Evolutionary conservation across 1,284 basidiomycete species (phyloP), one percentile per base, ranked within the genome.

Genomic region (Fomitopsis schrenkii): DNA sequence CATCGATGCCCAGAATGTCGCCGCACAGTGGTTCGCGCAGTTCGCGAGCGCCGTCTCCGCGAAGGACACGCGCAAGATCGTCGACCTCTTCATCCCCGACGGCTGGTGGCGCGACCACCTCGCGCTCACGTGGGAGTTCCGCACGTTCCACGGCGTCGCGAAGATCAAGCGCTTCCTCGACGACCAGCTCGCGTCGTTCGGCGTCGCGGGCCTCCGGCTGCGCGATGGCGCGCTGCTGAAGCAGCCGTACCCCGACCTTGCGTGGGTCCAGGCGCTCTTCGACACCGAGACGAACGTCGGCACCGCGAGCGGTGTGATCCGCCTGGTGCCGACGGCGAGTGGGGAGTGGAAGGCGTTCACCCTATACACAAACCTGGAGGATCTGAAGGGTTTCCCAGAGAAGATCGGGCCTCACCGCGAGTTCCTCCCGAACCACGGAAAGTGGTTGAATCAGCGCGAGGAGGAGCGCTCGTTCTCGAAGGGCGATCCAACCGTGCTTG

Each of bases 101-200:
- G 77, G 77, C 2, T 77, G 74, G 68, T 85, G 82, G 84, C 75
- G 83, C 41, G 86, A 87, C 67, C 76, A 83, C 61, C 76, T 86
- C 26, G 76, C 82, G 0, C 73, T 86, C 42, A 84, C 85, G 3
- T 87, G 83, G 84, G 80, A 84, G 64, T 79, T 86, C 64, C 80
- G 85, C 35, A 85, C 85, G 0, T 82, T 87, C 68, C 74, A 79
- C 59, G 79, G 80, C 17, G 55, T 66, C 8, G 58, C 71, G 8
- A 68, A 68, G 57, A 80, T 87, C 65, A 68, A 67, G 1, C 66
- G 70, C 44, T 80, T 84, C 71, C 73, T 84, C 35, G 59, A 59
- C 5, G 79, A 79, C 64, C 75, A 78, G 10, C 77, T 86, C 15
- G 66, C 71, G 2, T 50, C 62, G 3, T 70, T 73, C 14, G 72